phyloP scores from a whole-genome alignment of 1,284 basidiomycete genomes.

The Puccinia sorghi region DNA sequence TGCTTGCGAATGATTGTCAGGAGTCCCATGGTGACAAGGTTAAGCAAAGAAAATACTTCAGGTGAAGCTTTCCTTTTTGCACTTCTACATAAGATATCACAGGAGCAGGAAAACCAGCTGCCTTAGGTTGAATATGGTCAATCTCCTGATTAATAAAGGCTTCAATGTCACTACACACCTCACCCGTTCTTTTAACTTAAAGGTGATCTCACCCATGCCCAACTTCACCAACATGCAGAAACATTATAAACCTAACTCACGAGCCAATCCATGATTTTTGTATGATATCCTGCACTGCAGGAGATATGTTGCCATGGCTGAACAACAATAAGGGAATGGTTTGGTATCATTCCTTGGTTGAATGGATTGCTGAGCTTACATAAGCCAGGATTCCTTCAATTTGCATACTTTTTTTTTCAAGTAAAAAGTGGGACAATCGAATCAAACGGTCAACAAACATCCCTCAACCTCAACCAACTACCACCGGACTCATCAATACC shows the following conservation, averaged over 20 bases:
- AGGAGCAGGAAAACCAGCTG: not conserved
- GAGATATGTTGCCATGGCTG: no score
- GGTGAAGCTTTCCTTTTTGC: not conserved
- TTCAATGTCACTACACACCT: no score
- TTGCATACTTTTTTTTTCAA: not conserved
- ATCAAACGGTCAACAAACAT: not conserved
- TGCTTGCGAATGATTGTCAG: constrained; percentile 97
- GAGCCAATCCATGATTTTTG: no score
- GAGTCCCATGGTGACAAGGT: constrained; percentile 65
- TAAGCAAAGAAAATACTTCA: not conserved
- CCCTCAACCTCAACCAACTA: not conserved
- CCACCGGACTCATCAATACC: no score
- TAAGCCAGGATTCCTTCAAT: not conserved
- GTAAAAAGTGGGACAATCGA: no score
- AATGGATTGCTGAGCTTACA: not conserved
- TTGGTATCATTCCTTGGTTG: no score
- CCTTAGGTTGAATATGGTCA: not conserved
- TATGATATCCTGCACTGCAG: no score
- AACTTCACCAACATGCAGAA: no score
- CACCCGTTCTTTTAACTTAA: no score
- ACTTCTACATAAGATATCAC: not conserved
- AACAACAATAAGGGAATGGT: no score
- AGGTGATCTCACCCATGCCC: no score
- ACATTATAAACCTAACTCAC: no score
- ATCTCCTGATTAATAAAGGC: not conserved